These are phyloP conservation scores for Ophiostoma fasciatum DNA, from an alignment of 2,329 filamentous ascomycete species.

Conservation along the genomic window DNA sequence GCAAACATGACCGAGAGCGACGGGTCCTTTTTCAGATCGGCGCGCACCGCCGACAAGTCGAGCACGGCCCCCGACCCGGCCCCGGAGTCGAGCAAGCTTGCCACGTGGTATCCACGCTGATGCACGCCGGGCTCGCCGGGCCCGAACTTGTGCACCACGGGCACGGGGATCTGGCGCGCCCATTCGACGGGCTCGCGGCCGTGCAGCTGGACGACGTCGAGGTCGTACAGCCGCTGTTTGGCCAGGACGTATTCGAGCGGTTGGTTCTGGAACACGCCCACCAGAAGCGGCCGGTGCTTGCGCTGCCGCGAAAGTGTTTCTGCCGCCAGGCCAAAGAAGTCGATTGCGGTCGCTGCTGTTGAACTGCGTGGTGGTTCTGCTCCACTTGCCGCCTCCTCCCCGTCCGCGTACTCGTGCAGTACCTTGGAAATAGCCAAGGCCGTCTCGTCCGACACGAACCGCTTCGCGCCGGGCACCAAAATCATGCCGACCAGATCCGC, in stretches of 20 bases:
- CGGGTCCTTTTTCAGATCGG: conserved; percentile 48
- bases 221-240: conserved; percentile 57
- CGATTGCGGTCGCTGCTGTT: conserved; percentile 25
- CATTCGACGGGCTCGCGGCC: conserved; percentile 87
- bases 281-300: conserved; percentile 52
- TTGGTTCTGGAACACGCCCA: conserved; percentile 91
- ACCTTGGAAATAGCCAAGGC: conserved; percentile 67
- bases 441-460: conserved; percentile 64
- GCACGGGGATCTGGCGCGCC: conserved; percentile 77
- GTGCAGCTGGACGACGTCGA: conserved; percentile 88
- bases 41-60: conserved; percentile 54
- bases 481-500: conserved; percentile 93
- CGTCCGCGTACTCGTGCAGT: conserved; percentile 41
- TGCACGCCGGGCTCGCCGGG: conserved; percentile 60
- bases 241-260: conserved; percentile 68
- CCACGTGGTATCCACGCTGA: conserved; percentile 62
- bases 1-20: conserved; percentile 69
- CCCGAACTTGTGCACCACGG: conserved; percentile 75
- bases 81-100: conserved; percentile 78
- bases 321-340: conserved; percentile 45
- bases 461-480: conserved; percentile 64
- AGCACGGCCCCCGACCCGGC: conserved; percentile 69
- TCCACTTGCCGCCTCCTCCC: neutral
- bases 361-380: conserved; percentile 2
- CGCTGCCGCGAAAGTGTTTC: conserved; percentile 24